phyloP scores from a whole-genome alignment of 345 rosid species.

The Eucalyptus leucophloia region DNA sequence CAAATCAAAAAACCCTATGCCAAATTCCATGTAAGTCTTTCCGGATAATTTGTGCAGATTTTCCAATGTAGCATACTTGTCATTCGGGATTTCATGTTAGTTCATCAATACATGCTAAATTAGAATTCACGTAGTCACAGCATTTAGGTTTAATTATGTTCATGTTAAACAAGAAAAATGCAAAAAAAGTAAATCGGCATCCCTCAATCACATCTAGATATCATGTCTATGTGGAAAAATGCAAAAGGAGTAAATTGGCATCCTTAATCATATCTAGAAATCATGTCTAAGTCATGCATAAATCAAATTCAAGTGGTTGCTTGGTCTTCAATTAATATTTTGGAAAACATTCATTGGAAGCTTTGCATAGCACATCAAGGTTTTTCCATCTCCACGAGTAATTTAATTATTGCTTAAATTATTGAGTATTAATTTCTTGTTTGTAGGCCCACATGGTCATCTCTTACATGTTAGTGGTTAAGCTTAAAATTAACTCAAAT shows the following conservation, averaged over 20 bases:
- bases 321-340: not conserved
- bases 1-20: not conserved
- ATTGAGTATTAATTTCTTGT: not conserved
- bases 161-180: too few relatives aligned
- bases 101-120: not conserved
- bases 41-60: not conserved
- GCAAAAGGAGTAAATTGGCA: too few relatives aligned
- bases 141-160: not conserved
- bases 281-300: not conserved
- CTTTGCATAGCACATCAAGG: not conserved
- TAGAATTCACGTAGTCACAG: not conserved
- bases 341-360: not conserved
- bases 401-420: too few relatives aligned
- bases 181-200: too few relatives aligned
- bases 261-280: too few relatives aligned
- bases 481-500: not conserved
- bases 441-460: not conserved
- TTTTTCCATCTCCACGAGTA: too few relatives aligned
- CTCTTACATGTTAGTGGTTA: not conserved
- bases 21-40: not conserved
- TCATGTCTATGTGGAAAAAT: too few relatives aligned
- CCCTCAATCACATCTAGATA: too few relatives aligned
- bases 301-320: not conserved
- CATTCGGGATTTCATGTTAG: too few relatives aligned
- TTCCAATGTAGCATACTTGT: not conserved